A percentile compares a stretch with the other conserved stretches of the same genome.
phyloP scores from a whole-genome alignment of 768 basidiomycete genomes.

The Lepiota brunneoincarnata region DNA sequence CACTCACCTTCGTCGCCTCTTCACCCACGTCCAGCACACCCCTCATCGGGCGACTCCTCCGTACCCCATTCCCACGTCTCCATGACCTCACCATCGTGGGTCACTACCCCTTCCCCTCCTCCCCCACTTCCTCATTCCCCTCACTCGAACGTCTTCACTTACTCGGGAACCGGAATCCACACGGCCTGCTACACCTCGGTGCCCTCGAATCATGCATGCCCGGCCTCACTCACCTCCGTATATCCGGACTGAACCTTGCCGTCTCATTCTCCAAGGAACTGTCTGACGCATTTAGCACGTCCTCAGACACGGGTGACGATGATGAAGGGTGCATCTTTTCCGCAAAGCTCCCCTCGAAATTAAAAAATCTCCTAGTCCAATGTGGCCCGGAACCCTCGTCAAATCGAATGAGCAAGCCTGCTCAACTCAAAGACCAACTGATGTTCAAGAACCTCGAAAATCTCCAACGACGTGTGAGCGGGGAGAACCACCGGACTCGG shows the following conservation, averaged over 20 bases:
- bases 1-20: constrained; percentile 34
- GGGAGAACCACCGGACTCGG: not conserved
- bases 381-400: constrained; percentile 21
- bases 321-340: constrained; percentile 17
- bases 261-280: constrained; percentile 41
- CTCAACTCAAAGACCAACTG: constrained; percentile 22
- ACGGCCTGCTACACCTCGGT: constrained; percentile 40
- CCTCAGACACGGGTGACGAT: not conserved
- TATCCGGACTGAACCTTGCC: constrained; percentile 43
- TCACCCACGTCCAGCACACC: constrained; percentile 34
- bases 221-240: constrained; percentile 30
- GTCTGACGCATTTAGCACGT: constrained; percentile 24
- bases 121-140: constrained; percentile 29
- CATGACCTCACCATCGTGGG: constrained; percentile 41
- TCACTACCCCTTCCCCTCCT: constrained; percentile 47
- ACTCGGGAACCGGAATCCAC: constrained; percentile 48
- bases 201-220: constrained; percentile 39
- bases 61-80: constrained; percentile 37
- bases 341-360: constrained; percentile 22
- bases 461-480: not conserved
- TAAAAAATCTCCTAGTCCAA: constrained; percentile 25
- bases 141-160: constrained; percentile 40
- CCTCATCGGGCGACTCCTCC: constrained; percentile 41
- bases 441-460: constrained; percentile 27
- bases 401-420: constrained; percentile 7